Conservation (phyloP, 306 rosid genomes). For the Prinsepia uniflora region DNA sequence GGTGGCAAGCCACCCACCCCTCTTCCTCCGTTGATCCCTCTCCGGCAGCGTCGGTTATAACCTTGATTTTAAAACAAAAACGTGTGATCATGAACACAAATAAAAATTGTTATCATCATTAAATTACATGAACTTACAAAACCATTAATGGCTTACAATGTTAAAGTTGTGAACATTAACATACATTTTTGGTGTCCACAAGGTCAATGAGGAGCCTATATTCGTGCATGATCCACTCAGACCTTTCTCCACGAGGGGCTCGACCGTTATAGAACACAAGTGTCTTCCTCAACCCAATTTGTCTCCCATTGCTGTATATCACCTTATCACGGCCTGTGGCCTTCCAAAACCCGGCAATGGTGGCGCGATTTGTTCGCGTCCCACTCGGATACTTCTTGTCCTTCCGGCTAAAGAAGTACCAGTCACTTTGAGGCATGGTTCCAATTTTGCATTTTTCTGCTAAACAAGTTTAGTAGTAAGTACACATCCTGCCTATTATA, state of each 20-base stretch:
- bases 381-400: neutral
- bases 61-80: neutral
- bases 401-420: neutral
- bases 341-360: neutral
- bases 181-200: neutral
- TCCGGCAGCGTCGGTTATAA: neutral
- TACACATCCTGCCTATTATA: too few relatives aligned
- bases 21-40: neutral
- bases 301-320: neutral
- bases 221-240: neutral
- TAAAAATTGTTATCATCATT: too few relatives aligned
- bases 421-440: neutral
- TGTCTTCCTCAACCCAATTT: neutral
- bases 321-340: constrained; percentile 1
- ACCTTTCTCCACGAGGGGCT: neutral
- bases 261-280: constrained; percentile 3
- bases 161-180: too few relatives aligned
- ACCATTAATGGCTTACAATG: too few relatives aligned
- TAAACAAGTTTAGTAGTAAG: too few relatives aligned
- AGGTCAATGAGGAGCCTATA: neutral
- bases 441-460: neutral
- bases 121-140: too few relatives aligned
- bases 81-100: neutral
- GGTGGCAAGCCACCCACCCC: constrained; percentile 1
- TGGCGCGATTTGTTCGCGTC: neutral